phyloP scores from a whole-genome alignment of 371 early-diverging fungal genomes.

The Batrachochytrium dendrobatidis region DNA sequence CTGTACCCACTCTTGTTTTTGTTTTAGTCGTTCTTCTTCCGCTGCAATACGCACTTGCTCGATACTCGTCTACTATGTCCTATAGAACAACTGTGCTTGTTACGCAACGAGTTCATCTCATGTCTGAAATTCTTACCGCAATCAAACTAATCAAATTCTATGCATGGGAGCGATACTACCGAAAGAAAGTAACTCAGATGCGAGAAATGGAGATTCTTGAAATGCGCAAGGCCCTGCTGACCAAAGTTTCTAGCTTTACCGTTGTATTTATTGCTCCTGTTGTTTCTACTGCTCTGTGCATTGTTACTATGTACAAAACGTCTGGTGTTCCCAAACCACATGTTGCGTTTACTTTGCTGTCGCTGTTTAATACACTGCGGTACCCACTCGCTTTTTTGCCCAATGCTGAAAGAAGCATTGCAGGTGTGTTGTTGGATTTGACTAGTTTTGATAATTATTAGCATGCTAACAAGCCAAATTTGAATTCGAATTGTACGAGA shows the following conservation, averaged over 20 bases:
- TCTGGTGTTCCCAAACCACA: slow-evolving; percentile 3
- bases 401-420: slow-evolving; percentile 47
- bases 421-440: slow-evolving; percentile 28
- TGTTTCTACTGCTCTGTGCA: slow-evolving; percentile 37
- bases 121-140: slow-evolving; percentile 63
- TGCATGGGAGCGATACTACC: slow-evolving; percentile 56
- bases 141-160: slow-evolving; percentile 72
- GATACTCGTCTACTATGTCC: slow-evolving; percentile 32
- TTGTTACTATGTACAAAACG: slow-evolving; percentile 28
- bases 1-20: slow-evolving; percentile 43
- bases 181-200: slow-evolving; percentile 27
- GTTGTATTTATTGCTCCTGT: slow-evolving; percentile 59
- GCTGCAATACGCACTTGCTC: slow-evolving; percentile 52
- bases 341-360: slow-evolving; percentile 47
- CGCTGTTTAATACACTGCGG: slow-evolving; percentile 58
- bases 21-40: slow-evolving; percentile 56
- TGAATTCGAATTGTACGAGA: background rate
- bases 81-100: slow-evolving; percentile 37
- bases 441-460: background rate
- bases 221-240: slow-evolving; percentile 36
- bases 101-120: slow-evolving; percentile 56
- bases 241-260: slow-evolving; percentile 48
- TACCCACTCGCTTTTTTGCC: slow-evolving; percentile 66
- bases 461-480: background rate
- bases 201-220: slow-evolving; percentile 45